These are phyloP conservation scores for Boletales sp. DNA, from an alignment of 768 basidiomycete species.

Conservation along the genomic window DNA sequence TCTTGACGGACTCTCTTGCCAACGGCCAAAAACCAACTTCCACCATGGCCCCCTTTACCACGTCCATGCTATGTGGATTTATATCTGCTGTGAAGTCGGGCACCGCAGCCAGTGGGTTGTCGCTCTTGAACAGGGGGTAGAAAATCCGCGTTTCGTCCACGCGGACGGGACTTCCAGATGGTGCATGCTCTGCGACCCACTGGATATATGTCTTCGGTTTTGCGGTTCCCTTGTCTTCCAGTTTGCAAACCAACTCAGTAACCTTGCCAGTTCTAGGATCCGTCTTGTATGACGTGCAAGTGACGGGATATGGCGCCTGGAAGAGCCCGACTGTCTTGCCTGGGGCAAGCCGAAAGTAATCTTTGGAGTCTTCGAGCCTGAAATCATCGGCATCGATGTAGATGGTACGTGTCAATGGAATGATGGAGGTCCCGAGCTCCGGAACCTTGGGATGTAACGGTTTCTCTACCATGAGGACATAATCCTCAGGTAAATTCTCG, in stretches of 20 bases:
- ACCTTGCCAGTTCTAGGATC: constrained; percentile 72
- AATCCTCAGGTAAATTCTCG: constrained; percentile 87
- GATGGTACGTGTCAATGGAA: constrained; percentile 84
- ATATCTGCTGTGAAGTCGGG: constrained; percentile 84
- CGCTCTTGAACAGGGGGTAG: constrained; percentile 91
- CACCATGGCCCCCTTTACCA: constrained; percentile 76
- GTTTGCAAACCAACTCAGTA: constrained; percentile 69
- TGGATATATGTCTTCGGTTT: constrained; percentile 96
- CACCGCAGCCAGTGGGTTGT: constrained; percentile 67
- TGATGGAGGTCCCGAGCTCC: constrained; percentile 72
- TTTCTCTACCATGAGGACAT: constrained; percentile 79
- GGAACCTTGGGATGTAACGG: constrained; percentile 93
- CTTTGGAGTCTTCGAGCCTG: constrained; percentile 83
- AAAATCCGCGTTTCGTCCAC: constrained; percentile 92
- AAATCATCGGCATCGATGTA: constrained; percentile 96
- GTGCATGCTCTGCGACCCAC: constrained; percentile 87
- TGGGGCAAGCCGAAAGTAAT: constrained; percentile 97
- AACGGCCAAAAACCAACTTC: constrained; percentile 89
- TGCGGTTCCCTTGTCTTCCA: constrained; percentile 68
- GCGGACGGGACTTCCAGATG: constrained; percentile 75
- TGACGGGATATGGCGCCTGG: constrained; percentile 88
- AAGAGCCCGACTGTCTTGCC: constrained; percentile 97
- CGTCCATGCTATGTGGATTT: constrained; percentile 75
- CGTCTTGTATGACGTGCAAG: constrained; percentile 84
- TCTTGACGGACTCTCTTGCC: constrained; percentile 60